A percentile compares a stretch with the other conserved stretches of the same genome.
phyloP scores from a whole-genome alignment of 2,329 filamentous ascomycete genomes.

The Polychaeton citri region DNA sequence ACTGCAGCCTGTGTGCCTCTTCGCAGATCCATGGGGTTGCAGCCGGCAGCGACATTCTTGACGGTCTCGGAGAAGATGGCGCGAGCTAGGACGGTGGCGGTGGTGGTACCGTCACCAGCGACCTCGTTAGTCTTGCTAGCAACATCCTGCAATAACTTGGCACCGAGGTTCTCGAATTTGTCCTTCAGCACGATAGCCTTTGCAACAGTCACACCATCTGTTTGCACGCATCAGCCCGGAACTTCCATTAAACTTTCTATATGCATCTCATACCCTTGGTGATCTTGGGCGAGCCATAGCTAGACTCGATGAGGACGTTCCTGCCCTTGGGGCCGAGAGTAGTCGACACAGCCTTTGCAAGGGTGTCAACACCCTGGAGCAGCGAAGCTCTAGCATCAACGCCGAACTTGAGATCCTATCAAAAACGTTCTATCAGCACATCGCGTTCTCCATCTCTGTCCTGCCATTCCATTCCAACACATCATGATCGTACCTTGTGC shows the following conservation, averaged over 20 bases:
- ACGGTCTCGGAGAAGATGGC: slow-evolving; percentile 99
- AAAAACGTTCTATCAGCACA: slow-evolving; percentile 15
- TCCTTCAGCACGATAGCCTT: slow-evolving; percentile 88
- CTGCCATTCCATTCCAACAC: too few species aligned
- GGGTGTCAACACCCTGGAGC: slow-evolving; percentile 87
- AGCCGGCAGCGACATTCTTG: slow-evolving; percentile 98
- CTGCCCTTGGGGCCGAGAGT: slow-evolving; percentile 96
- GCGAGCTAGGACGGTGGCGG: slow-evolving; percentile 88
- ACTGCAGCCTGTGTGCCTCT: slow-evolving; percentile 95
- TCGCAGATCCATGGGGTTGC: slow-evolving; percentile 98
- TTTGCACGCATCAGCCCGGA: slow-evolving; percentile 5
- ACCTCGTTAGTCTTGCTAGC: slow-evolving; percentile 99
- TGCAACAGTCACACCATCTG: slow-evolving; percentile 41
- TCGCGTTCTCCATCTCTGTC: too few species aligned
- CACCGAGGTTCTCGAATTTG: slow-evolving; percentile 99
- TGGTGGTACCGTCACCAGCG: slow-evolving; percentile 96
- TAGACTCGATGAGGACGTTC: slow-evolving; percentile 96
- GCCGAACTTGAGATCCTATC: slow-evolving; percentile 97
- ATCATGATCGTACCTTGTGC: slow-evolving; percentile 78
- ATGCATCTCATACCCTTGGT: slow-evolving; percentile 65
- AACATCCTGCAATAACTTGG: slow-evolving; percentile 91
- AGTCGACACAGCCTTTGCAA: slow-evolving; percentile 89
- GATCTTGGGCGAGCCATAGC: slow-evolving; percentile 98
- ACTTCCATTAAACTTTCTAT: neutral
- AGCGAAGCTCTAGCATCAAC: slow-evolving; percentile 85